Evolutionary conservation across 169 alveolate genomes (phyloP), one percentile per base, ranked within the genome.

Genomic region (Eimeria falciformis): DNA sequence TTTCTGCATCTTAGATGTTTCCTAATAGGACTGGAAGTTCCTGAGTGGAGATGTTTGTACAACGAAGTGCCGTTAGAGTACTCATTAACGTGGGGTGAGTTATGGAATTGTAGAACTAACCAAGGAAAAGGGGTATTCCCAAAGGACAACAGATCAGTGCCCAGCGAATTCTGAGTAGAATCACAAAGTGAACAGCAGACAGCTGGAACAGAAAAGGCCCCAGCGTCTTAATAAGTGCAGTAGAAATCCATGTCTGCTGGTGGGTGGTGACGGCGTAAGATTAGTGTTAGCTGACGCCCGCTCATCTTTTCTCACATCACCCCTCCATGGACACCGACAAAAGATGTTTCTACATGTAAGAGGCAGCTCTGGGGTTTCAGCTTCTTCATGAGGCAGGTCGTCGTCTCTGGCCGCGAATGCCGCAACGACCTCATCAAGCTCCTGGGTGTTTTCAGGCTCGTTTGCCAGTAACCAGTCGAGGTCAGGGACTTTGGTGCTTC

Each of bases 371-470:
- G 90, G 90, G 40, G 21, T 75, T 40, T 50, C 77, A 4, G 90
- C 58, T 1, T 50, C 50, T 37, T 81, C 90, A 21, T 81, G 62
- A 4, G 90, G 90, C 37, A 81, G 90, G 56, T 81, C 90, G 68
- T 81, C 90, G 43, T 81, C 90, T 43, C 90, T 55, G 23, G 90
- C 90, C 43, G 90, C 90, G 77, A 81, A 81, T 43, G 90, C 90
- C 45, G 73, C 77, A 46, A 81, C 56, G 77, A 81, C 77, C 58
- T 81, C 90, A 55, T 81, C 90, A 21, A 81, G 77, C 56, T 81
- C 90, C 14, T 81, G 90, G 40, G 43, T 81, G 77, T 81, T 81
- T 21, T 81, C 90, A 14, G 90, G 90, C 23, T 81, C 90, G 5
- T 81, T 81, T 53, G 90, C 90, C 90, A 81, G 53, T 1, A 81